phyloP scores from a whole-genome alignment of 2,329 filamentous ascomycete species.

The Aspergillus novoparasiticus region DNA sequence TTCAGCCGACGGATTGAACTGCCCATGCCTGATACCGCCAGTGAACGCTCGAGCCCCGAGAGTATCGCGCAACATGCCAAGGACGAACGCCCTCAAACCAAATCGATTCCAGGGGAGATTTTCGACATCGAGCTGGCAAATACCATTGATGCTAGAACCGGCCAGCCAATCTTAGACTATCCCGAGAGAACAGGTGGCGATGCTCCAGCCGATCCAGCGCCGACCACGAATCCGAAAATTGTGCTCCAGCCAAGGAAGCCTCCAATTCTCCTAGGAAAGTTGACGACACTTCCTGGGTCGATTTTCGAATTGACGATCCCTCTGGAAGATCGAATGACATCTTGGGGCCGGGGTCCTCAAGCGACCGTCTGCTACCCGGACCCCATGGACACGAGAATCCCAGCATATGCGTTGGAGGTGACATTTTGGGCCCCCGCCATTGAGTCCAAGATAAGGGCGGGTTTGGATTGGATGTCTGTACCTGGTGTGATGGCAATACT shows the following conservation, averaged over 20 bases:
- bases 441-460: conserved; percentile 59
- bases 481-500: conserved; percentile 69
- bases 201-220: conserved; percentile 13
- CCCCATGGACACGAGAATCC: conserved; percentile 68
- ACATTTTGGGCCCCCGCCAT: conserved; percentile 72
- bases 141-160: conserved; percentile 48
- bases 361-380: conserved; percentile 71
- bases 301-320: conserved; percentile 64
- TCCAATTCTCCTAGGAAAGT: conserved; percentile 58
- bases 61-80: conserved; percentile 17
- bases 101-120: conserved; percentile 16
- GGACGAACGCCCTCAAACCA: conserved; percentile 7
- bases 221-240: conserved; percentile 10
- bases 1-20: conserved; percentile 43
- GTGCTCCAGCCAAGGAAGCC: conserved; percentile 35
- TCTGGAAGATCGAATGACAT: conserved; percentile 67
- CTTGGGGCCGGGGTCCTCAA: conserved; percentile 72
- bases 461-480: conserved; percentile 58
- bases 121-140: conserved; percentile 41
- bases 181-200: conserved; percentile 21
- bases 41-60: conserved; percentile 34
- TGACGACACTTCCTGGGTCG: conserved; percentile 69
- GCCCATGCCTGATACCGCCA: conserved; percentile 41
- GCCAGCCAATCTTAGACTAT: conserved; percentile 32
- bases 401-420: conserved; percentile 79